Evolutionary conservation across 225 moss, liverwort and hornwort species (phyloP).

Genomic region (Asterella californica): DNA sequence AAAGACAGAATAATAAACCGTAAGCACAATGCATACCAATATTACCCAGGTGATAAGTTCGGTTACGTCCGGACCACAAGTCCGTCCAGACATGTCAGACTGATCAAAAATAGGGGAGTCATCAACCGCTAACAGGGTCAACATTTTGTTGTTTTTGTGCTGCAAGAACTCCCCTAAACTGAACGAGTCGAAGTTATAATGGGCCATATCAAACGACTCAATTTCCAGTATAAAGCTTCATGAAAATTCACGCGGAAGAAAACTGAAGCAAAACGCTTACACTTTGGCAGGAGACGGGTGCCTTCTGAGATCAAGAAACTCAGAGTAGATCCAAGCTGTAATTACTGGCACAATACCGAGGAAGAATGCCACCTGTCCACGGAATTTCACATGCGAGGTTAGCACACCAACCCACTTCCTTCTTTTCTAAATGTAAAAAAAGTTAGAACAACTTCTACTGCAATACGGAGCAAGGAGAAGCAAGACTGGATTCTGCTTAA

Average conservation of each 20-base stretch:
- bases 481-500: neutral
- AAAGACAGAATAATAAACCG: too few relatives aligned
- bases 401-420: neutral
- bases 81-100: neutral
- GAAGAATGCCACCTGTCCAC: conserved; percentile 77
- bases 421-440: neutral
- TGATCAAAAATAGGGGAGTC: neutral
- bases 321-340: conserved; percentile 88
- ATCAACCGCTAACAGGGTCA: neutral
- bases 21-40: too few relatives aligned
- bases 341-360: conserved; percentile 79
- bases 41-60: neutral
- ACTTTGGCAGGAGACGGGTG: conserved; percentile 54
- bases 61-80: neutral
- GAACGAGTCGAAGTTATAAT: neutral
- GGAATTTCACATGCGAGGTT: neutral
- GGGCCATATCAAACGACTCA: neutral
- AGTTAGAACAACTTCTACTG: too few relatives aligned
- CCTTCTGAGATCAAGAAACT: conserved; percentile 67
- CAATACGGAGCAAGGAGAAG: neutral
- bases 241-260: neutral
- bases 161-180: neutral
- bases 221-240: too few relatives aligned
- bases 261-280: conserved; percentile 39
- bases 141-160: neutral